Conservation (phyloP, 2,329 filamentous ascomycete genomes). For the Penicillium fuscoglaucum region DNA sequence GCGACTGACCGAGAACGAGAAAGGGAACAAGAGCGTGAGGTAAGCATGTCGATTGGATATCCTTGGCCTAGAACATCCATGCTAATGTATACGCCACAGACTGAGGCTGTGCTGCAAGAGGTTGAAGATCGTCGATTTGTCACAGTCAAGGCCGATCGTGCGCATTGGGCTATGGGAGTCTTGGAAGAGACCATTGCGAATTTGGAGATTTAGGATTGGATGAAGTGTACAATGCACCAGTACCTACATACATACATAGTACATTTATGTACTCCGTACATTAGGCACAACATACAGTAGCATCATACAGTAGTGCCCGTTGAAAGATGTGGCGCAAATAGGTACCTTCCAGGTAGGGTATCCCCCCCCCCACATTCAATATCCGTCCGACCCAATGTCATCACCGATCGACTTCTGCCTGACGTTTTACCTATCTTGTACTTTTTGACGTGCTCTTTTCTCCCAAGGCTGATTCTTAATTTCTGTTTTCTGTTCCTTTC, state of each 20-base stretch:
- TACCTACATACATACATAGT: neutral
- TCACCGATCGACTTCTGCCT: slow-evolving; percentile 23
- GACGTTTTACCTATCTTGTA: slow-evolving; percentile 7
- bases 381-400: slow-evolving; percentile 16
- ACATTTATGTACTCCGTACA: slow-evolving; percentile 4
- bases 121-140: slow-evolving; percentile 55
- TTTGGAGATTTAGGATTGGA: slow-evolving; percentile 53
- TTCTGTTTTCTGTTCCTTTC: slow-evolving; percentile 5
- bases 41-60: slow-evolving; percentile 14
- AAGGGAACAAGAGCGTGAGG: slow-evolving; percentile 7
- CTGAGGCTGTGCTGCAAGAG: slow-evolving; percentile 26
- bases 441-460: neutral
- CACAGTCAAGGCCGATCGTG: slow-evolving; percentile 62
- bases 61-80: neutral
- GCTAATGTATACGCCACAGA: slow-evolving; percentile 26
- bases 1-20: slow-evolving; percentile 14
- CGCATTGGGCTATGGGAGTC: slow-evolving; percentile 76
- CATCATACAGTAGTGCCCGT: slow-evolving; percentile 3
- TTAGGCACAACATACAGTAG: slow-evolving; percentile 2
- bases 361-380: neutral
- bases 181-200: slow-evolving; percentile 73
- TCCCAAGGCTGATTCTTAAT: slow-evolving; percentile 17
- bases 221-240: neutral
- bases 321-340: slow-evolving; percentile 4
- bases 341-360: neutral